These are phyloP conservation scores for Candida morakotiae DNA, from an alignment of 805 yeast genomes.

Conservation along the genomic window DNA sequence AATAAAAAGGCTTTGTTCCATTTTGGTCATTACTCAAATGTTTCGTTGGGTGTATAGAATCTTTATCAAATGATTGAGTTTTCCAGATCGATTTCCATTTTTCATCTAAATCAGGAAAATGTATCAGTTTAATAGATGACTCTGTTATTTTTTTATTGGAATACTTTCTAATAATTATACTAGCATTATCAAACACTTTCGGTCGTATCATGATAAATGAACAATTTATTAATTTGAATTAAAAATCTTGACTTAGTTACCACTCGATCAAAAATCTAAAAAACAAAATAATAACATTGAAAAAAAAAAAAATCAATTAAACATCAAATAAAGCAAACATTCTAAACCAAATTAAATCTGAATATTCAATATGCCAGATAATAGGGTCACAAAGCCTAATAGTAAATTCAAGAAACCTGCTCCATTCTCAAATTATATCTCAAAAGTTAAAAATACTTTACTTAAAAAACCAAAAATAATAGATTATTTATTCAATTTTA, in stretches of 20 bases:
- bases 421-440: not conserved
- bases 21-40: conserved; percentile 9
- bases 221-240: no score
- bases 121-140: conserved; percentile 4
- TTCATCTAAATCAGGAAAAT: conserved; percentile 35
- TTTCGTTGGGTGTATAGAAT: conserved; percentile 35
- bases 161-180: not conserved
- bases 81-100: conserved; percentile 55
- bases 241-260: no score
- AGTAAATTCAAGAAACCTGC: no score
- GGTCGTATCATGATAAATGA: not conserved
- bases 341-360: no score
- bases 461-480: not conserved
- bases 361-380: no score
- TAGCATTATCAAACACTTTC: not conserved
- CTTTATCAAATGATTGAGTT: conserved; percentile 21
- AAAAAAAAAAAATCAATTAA: not conserved
- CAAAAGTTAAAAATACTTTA: not conserved
- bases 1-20: conserved; percentile 41
- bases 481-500: no score
- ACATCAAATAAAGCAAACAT: no score
- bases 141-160: not conserved
- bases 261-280: no score
- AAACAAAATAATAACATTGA: not conserved
- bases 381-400: no score